Conservation (phyloP, 441 rosid species). For the Hypseocharis bilobata region DNA sequence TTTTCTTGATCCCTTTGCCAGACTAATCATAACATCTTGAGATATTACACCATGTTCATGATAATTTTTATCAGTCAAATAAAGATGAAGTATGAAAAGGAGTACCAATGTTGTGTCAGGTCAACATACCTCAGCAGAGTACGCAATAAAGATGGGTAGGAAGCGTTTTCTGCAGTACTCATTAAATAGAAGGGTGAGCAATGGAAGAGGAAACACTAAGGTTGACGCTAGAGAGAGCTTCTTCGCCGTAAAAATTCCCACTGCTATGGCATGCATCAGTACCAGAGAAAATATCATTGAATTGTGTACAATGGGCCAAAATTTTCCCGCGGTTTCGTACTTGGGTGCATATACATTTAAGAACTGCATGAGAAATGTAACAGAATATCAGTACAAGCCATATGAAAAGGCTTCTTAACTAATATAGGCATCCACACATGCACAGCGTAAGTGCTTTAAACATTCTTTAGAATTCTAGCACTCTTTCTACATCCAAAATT, state of each 20-base stretch:
- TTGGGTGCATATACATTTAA: conserved; percentile 67
- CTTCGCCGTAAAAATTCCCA: conserved; percentile 71
- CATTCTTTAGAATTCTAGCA: too few species aligned
- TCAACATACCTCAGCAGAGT: conserved; percentile 70
- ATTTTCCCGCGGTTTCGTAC: conserved; percentile 82
- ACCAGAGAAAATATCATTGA: conserved; percentile 79
- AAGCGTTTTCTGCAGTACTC: conserved; percentile 94
- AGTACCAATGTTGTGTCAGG: neutral
- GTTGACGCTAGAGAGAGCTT: conserved; percentile 65
- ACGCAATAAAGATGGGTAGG: conserved; percentile 62
- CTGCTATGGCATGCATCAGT: conserved; percentile 83
- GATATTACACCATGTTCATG: neutral
- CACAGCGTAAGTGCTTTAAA: too few species aligned
- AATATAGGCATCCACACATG: too few species aligned
- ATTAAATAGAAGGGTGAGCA: conserved; percentile 75
- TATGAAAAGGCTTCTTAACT: too few species aligned
- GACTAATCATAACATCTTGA: neutral
- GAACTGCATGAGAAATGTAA: conserved; percentile 45
- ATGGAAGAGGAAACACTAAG: conserved; percentile 63
- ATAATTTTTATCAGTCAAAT: neutral
- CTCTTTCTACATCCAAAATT: too few species aligned
- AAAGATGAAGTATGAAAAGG: neutral
- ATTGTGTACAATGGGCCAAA: conserved; percentile 91
- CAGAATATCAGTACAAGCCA: conserved; percentile 7
- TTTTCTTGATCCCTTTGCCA: too few species aligned